Percentiles rank a stretch among this genome's conserved stretches.
Evolutionary conservation across 305 asterid species (phyloP).

Genomic region (Solanum chacoense): DNA sequence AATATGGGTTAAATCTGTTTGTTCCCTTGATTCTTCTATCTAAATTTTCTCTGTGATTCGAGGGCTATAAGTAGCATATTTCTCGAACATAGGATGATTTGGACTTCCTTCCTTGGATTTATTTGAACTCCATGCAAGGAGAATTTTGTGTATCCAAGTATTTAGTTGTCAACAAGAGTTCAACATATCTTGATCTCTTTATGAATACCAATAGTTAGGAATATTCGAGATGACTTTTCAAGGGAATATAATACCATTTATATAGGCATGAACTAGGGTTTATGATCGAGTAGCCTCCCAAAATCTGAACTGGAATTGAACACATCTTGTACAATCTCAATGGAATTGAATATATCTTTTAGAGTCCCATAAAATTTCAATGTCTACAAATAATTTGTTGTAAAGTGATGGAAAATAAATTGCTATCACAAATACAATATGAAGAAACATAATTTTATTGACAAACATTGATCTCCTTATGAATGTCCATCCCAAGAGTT

Average conservation of each 20-base stretch:
- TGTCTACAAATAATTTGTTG: background rate
- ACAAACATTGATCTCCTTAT: background rate
- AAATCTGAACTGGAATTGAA: background rate
- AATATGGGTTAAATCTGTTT: background rate
- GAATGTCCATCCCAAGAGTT: background rate
- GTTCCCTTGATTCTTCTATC: background rate
- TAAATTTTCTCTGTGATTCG: background rate
- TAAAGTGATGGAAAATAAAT: background rate
- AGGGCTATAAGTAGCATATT: background rate
- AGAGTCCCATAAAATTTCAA: background rate
- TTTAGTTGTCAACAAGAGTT: background rate
- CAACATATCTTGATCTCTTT: background rate
- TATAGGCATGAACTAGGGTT: background rate
- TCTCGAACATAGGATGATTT: background rate
- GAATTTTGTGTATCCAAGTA: background rate
- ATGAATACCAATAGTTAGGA: background rate
- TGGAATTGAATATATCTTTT: background rate
- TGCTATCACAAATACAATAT: background rate
- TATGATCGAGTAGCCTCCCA: background rate
- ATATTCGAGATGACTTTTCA: background rate
- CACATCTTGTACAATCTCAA: background rate
- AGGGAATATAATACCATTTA: background rate
- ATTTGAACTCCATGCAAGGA: background rate
- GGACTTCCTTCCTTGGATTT: background rate
- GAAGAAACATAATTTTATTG: background rate